Conservation (phyloP, 2,329 filamentous ascomycete species). For the Stagonosporopsis vannaccii region DNA sequence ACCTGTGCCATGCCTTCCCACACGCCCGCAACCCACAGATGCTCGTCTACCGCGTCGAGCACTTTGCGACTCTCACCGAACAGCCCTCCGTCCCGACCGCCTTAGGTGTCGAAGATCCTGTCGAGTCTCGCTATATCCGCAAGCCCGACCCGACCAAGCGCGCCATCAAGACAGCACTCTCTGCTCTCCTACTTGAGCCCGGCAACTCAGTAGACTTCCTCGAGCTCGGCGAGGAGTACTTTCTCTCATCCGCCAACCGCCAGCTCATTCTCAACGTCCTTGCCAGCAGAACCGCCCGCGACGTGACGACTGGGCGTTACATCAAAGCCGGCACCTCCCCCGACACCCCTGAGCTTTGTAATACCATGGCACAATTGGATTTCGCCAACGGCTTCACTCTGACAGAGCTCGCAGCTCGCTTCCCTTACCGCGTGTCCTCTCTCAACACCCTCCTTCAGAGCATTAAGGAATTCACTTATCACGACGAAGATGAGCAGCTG, state of each 20-base stretch:
- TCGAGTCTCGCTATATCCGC: background rate
- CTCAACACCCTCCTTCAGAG: background rate
- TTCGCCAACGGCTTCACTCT: background rate
- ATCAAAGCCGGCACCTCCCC: background rate
- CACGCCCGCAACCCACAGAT: slow-evolving; percentile 1
- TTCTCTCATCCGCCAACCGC: background rate
- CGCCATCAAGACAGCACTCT: background rate
- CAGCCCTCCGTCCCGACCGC: background rate
- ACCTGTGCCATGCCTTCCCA: slow-evolving; percentile 10
- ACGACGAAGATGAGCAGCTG: background rate
- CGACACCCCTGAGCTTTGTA: background rate
- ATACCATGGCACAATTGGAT: background rate
- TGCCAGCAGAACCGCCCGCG: background rate
- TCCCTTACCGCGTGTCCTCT: background rate
- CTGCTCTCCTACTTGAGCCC: background rate
- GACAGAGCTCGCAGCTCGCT: background rate
- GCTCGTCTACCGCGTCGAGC: slow-evolving; percentile 11
- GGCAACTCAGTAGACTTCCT: background rate
- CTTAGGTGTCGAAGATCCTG: background rate
- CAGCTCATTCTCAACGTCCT: background rate
- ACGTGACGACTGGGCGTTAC: background rate
- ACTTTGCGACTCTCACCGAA: background rate
- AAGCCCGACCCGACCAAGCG: background rate
- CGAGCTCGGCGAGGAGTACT: background rate
- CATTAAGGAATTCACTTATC: background rate